These are phyloP conservation scores for Pichia nanzhaoensis DNA, from an alignment of 805 yeast genomes.

Conservation along the genomic window DNA sequence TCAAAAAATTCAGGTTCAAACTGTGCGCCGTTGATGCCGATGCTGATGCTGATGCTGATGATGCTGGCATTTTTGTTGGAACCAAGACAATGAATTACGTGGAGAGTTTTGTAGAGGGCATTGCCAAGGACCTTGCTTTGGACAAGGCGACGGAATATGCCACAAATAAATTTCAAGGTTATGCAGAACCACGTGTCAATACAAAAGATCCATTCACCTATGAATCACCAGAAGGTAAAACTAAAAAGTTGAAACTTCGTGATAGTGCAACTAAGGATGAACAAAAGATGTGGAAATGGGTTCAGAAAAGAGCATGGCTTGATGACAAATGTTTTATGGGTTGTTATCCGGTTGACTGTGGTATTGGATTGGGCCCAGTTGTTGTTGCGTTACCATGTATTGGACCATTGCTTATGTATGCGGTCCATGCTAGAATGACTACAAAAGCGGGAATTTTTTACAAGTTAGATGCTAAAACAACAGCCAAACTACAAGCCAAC, in stretches of 20 bases:
- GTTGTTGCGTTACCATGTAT: slow-evolving; percentile 61
- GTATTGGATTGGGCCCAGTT: slow-evolving; percentile 73
- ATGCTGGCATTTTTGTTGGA: too few species aligned
- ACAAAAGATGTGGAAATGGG: slow-evolving; percentile 58
- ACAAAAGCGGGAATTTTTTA: slow-evolving; percentile 51
- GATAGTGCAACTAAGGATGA: slow-evolving; percentile 52
- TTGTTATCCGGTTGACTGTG: slow-evolving; percentile 66
- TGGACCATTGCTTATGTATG: slow-evolving; percentile 83
- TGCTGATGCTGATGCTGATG: too few species aligned
- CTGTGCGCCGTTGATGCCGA: too few species aligned
- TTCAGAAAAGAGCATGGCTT: slow-evolving; percentile 78
- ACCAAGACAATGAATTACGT: not conserved
- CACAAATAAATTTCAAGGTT: slow-evolving; percentile 39
- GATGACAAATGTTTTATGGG: slow-evolving; percentile 84
- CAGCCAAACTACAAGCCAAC: slow-evolving; percentile 70
- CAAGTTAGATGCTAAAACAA: slow-evolving; percentile 49
- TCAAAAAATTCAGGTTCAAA: too few species aligned
- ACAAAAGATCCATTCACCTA: slow-evolving; percentile 63
- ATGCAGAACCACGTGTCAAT: slow-evolving; percentile 58
- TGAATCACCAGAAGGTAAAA: slow-evolving; percentile 40
- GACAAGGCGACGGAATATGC: slow-evolving; percentile 39
- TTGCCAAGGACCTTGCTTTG: slow-evolving; percentile 10
- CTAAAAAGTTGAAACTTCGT: slow-evolving; percentile 55
- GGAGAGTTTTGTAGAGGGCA: slow-evolving; percentile 11
- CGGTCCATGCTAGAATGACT: slow-evolving; percentile 64